Percentiles rank a stretch among this genome's conserved stretches.
Conservation (phyloP, 2,329 filamentous ascomycete genomes). For the Xylariaceae sp. region DNA sequence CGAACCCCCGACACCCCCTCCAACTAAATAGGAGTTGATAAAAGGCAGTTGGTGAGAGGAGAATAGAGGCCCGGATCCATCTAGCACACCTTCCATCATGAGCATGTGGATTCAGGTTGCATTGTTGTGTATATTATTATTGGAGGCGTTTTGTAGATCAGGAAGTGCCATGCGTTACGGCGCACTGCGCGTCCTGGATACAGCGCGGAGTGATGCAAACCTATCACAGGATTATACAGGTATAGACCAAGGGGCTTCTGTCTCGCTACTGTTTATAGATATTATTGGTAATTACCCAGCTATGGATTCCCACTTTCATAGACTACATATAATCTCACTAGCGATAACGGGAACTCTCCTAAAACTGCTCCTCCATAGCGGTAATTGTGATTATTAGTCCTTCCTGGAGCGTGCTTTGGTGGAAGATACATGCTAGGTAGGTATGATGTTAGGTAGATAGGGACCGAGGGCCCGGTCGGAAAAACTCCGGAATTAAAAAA, state of each 20-base stretch:
- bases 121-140: slow-evolving; percentile 13
- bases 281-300: neutral
- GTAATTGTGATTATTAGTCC: too few species aligned
- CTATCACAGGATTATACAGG: slow-evolving; percentile 32
- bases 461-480: slow-evolving; percentile 33
- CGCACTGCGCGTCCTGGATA: slow-evolving; percentile 14
- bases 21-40: slow-evolving; percentile 36
- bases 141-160: slow-evolving; percentile 18
- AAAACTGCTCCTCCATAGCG: too few species aligned
- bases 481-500: slow-evolving; percentile 40
- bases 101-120: slow-evolving; percentile 2
- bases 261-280: slow-evolving; percentile 32
- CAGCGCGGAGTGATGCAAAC: slow-evolving; percentile 34
- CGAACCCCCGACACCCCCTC: slow-evolving; percentile 68
- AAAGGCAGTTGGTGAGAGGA: neutral
- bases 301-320: neutral
- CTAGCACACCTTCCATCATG: neutral
- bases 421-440: too few species aligned
- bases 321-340: too few species aligned
- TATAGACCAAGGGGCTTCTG: slow-evolving; percentile 32
- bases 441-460: too few species aligned
- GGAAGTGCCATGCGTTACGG: neutral
- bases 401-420: too few species aligned
- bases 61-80: neutral
- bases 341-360: too few species aligned